Evolutionary conservation across 108 stramenopile species (phyloP), one percentile per base, ranked within the genome.

Genomic region (Mediolabrus comicus): DNA sequence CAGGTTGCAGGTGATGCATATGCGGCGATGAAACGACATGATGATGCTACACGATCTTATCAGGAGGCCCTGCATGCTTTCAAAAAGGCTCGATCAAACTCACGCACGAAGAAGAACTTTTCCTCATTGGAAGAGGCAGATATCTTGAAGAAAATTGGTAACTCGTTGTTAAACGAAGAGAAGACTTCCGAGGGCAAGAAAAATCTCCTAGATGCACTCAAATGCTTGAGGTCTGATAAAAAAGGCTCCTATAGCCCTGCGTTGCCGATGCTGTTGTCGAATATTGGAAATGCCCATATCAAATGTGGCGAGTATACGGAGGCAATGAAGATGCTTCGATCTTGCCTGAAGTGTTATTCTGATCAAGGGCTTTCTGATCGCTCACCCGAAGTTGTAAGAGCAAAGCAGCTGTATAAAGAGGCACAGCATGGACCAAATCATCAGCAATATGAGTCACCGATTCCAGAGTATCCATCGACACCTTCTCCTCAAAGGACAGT

Each of bases 21-120:
- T 22, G 52, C 35, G 17, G 65, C 60, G 13, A 46, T 62, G 34
- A 39, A 58, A 22, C 65, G 65, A 7, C 38, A 61, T 26, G 62
- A 62, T 36, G 71, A 79, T 39, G 70, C 77, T 13, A 68, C 71
- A 13, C 54, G 60, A 30, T 71, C 77, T 12, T 79, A 79, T 58
- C 77, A 67, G 34, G 66, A 79, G 41, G 77, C 77, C 1, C 29
- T 67, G 16, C 33, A 32, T 5, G 77, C 71, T 32, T 36, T 72
- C 22, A 67, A 58, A 56, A 22, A 39, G 0, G 58, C 36, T 13
- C 24, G 31, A 14, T 33, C 24, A 8, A 55, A 53, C 27, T 53
- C 56, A 19, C n/a, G 32, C 14, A 28, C 7, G 2, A 16, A 32
- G 3, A n/a, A 33, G 2, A 14, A 30, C 30, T 30, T 57, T 16